phyloP scores from a whole-genome alignment of 2,329 filamentous ascomycete genomes.

The Aspergillus intermedius region DNA sequence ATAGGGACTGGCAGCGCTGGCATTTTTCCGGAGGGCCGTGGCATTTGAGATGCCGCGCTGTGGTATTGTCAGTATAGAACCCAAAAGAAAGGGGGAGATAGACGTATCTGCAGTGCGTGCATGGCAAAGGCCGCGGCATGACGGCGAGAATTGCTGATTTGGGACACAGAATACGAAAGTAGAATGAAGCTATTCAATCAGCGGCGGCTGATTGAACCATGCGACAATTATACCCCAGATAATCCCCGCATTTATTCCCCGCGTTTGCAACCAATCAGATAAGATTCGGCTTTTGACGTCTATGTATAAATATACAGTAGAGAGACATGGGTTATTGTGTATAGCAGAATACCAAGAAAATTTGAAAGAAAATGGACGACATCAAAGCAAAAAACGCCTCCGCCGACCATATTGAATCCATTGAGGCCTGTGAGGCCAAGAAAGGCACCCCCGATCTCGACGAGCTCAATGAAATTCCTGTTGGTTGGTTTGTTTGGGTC shows the following conservation, averaged over 20 bases:
- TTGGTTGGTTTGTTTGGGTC: conserved; percentile 34
- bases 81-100: too few species aligned
- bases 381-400: conserved; percentile 2
- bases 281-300: not conserved
- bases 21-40: not conserved
- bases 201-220: not conserved
- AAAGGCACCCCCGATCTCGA: conserved; percentile 2
- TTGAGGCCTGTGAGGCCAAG: not conserved
- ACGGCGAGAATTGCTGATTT: not conserved
- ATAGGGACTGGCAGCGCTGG: not conserved
- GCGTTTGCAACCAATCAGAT: not conserved
- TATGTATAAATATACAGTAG: not conserved
- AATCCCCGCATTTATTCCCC: not conserved
- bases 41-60: conserved; percentile 1
- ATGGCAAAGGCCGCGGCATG: not conserved
- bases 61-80: not conserved
- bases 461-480: conserved; percentile 31
- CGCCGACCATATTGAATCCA: conserved; percentile 6
- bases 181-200: not conserved
- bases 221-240: conserved; percentile 1
- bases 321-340: not conserved
- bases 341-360: not conserved
- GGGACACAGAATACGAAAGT: not conserved
- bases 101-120: not conserved
- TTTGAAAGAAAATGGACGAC: not conserved